These are phyloP conservation scores for Cordyceps cicadae DNA, from an alignment of 2,329 filamentous ascomycete species.

Conservation along the genomic window DNA sequence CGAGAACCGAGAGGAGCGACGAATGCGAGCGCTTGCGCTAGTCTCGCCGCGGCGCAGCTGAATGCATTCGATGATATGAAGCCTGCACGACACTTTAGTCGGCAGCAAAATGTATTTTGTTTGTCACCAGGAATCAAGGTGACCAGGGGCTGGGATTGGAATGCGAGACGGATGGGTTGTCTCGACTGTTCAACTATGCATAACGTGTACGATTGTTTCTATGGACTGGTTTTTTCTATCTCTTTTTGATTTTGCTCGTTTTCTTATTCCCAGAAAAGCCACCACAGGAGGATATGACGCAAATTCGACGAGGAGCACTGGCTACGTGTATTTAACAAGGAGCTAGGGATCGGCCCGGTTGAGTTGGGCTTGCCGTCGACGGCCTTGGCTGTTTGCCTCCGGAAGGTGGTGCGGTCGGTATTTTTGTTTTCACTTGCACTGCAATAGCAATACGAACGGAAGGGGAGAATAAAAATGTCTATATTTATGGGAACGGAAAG, in stretches of 20 bases:
- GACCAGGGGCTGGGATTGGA: slow-evolving; percentile 4
- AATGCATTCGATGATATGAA: neutral
- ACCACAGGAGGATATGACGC: slow-evolving; percentile 3
- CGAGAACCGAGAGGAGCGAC: slow-evolving; percentile 2
- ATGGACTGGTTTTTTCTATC: slow-evolving; percentile 13
- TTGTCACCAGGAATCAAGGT: neutral
- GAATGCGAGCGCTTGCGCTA: neutral
- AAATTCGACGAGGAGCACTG: neutral
- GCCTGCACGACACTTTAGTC: neutral
- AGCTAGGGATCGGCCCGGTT: neutral
- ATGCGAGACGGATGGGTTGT: slow-evolving; percentile 11
- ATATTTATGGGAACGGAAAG: slow-evolving; percentile 9
- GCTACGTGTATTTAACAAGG: neutral
- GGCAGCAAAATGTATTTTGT: slow-evolving; percentile 9
- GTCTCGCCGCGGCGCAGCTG: neutral
- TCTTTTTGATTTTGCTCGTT: slow-evolving; percentile 12
- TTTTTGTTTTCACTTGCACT: slow-evolving; percentile 11
- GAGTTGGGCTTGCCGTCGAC: slow-evolving; percentile 2
- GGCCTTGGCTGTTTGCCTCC: slow-evolving; percentile 11
- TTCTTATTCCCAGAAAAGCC: slow-evolving; percentile 9
- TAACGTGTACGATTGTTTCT: slow-evolving; percentile 15
- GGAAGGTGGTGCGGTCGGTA: slow-evolving; percentile 4
- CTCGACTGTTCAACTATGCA: slow-evolving; percentile 14
- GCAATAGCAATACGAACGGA: slow-evolving; percentile 8
- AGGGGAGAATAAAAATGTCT: slow-evolving; percentile 10